Percentiles rank a stretch among this genome's conserved stretches.
Evolutionary conservation across 2,329 filamentous ascomycete genomes (phyloP).

Genomic region (Colletotrichum sp.): DNA sequence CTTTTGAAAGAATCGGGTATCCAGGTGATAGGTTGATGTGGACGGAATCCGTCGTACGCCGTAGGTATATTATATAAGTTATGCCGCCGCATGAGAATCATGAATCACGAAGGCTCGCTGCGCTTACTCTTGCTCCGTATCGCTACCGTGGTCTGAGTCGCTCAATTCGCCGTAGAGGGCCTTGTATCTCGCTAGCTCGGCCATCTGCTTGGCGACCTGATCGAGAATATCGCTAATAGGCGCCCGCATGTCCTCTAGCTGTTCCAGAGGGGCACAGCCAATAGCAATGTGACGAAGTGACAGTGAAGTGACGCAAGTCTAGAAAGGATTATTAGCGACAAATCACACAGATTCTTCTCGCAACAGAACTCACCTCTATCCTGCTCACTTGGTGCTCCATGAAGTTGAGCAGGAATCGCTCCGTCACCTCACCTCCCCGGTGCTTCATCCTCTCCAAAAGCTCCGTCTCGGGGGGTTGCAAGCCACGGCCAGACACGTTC

Average conservation of each 20-base stretch:
- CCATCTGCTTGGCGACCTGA: conserved; percentile 64
- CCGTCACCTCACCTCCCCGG: conserved; percentile 83
- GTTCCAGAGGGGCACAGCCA: conserved; percentile 66
- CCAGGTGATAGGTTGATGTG: conserved; percentile 11
- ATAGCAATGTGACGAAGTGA: conserved; percentile 79
- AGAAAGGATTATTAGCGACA: conserved; percentile 25
- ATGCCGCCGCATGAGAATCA: conserved; percentile 16
- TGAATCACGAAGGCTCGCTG: conserved; percentile 14
- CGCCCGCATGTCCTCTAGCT: conserved; percentile 74
- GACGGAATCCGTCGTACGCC: conserved; percentile 15
- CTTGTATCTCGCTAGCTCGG: conserved; percentile 68
- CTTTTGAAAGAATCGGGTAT: conserved; percentile 18
- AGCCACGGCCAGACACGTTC: conserved; percentile 61
- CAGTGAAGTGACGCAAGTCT: conserved; percentile 85
- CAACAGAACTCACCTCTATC: conserved; percentile 76
- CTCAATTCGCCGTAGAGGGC: conserved; percentile 53
- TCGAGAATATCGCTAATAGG: conserved; percentile 77
- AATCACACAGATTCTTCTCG: too few species aligned
- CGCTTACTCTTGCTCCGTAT: conserved; percentile 32
- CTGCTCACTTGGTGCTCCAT: conserved; percentile 94
- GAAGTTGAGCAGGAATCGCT: conserved; percentile 86
- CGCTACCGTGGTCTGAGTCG: conserved; percentile 35
- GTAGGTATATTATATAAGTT: conserved; percentile 21
- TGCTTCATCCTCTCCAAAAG: conserved; percentile 73
- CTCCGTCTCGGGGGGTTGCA: conserved; percentile 83